Conservation (phyloP, 2,329 filamentous ascomycete genomes). For the Xylaria sp. region DNA sequence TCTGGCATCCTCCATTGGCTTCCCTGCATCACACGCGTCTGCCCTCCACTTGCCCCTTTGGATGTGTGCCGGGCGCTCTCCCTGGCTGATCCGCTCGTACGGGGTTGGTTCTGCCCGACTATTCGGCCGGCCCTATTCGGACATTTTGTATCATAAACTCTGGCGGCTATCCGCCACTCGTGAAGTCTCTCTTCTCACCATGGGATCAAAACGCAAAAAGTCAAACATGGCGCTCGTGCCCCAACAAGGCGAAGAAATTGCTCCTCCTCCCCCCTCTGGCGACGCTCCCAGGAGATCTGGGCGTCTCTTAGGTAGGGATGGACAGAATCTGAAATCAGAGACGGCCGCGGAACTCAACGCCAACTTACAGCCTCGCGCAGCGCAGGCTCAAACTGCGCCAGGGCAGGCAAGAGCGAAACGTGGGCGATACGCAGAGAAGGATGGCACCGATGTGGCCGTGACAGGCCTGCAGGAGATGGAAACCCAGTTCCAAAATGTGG, state of each 20-base stretch:
- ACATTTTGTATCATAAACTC: constrained; percentile 33
- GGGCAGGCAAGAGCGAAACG: constrained; percentile 12
- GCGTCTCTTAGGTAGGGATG: constrained; percentile 38
- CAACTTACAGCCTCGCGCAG: background rate
- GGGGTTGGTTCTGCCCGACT: constrained; percentile 26
- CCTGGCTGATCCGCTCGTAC: constrained; percentile 37
- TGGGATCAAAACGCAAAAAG: constrained; percentile 56
- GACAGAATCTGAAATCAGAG: constrained; percentile 6
- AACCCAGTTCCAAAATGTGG: constrained; percentile 55
- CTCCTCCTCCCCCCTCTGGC: constrained; percentile 17
- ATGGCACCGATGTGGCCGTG: constrained; percentile 55
- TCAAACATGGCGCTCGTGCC: constrained; percentile 37
- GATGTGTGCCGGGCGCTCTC: constrained; percentile 39
- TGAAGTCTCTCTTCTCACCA: constrained; percentile 40
- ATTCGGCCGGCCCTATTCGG: constrained; percentile 37
- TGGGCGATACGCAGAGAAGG: constrained; percentile 33
- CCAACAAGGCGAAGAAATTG: constrained; percentile 12
- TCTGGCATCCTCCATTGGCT: background rate
- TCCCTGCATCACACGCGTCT: too few relatives aligned
- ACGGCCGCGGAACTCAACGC: background rate
- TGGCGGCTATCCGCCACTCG: constrained; percentile 2
- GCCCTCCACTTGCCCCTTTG: constrained; percentile 24
- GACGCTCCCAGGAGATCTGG: constrained; percentile 40
- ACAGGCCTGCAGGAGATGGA: constrained; percentile 63
- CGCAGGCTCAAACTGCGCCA: background rate